A percentile compares a stretch with the other conserved stretches of the same genome.
phyloP scores from a whole-genome alignment of 2,329 filamentous ascomycete genomes.

The Trichoderma brevicompactum region DNA sequence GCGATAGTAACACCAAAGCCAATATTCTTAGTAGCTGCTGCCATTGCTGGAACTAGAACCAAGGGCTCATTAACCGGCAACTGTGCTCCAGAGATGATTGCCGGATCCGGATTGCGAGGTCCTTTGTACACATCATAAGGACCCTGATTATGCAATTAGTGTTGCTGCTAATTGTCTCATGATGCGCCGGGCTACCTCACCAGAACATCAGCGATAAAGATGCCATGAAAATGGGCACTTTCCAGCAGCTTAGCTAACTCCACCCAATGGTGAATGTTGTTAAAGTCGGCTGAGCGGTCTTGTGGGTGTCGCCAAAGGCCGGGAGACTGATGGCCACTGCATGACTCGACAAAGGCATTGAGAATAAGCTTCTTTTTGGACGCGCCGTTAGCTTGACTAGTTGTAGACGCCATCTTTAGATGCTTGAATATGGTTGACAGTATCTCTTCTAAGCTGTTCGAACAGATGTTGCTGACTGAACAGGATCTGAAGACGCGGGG shows the following conservation, averaged over 20 bases:
- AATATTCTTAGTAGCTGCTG: constrained; percentile 68
- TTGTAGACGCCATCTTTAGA: constrained; percentile 11
- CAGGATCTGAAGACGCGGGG: constrained; percentile 4
- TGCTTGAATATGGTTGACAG: neutral
- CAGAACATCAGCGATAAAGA: constrained; percentile 67
- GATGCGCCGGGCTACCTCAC: constrained; percentile 27
- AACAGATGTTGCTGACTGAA: neutral
- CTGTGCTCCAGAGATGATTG: constrained; percentile 66
- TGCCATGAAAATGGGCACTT: constrained; percentile 64
- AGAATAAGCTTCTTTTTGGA: constrained; percentile 48
- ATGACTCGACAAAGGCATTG: constrained; percentile 49
- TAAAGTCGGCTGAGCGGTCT: constrained; percentile 65
- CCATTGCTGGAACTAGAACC: constrained; percentile 65
- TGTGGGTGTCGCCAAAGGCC: constrained; percentile 63
- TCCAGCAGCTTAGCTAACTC: constrained; percentile 47
- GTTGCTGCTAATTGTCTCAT: neutral
- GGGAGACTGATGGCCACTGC: constrained; percentile 52
- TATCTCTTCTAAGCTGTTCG: neutral
- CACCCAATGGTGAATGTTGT: constrained; percentile 63
- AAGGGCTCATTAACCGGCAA: constrained; percentile 74
- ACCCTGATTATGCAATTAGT: constrained; percentile 41
- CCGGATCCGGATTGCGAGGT: constrained; percentile 54
- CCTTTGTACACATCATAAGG: constrained; percentile 73
- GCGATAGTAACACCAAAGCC: constrained; percentile 70
- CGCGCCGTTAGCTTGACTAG: neutral